phyloP scores from a whole-genome alignment of 495 filamentous ascomycete genomes.

The Lasiosphaeria hispida region DNA sequence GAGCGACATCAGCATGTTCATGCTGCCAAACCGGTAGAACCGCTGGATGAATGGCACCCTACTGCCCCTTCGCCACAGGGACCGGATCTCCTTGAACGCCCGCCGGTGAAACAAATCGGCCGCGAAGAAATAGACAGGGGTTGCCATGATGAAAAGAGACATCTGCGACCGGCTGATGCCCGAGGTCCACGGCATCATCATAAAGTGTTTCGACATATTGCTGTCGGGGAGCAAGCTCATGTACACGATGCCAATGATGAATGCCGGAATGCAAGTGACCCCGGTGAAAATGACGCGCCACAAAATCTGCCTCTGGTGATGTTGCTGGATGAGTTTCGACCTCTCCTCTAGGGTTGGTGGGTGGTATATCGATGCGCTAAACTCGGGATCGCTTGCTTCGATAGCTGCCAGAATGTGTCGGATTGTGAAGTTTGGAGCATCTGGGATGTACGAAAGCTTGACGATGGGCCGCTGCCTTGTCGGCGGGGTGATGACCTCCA shows the following conservation, averaged over 20 bases:
- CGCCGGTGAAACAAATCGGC: conserved; percentile 83
- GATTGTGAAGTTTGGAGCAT: conserved; percentile 69
- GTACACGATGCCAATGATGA: conserved; percentile 86
- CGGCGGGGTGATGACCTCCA: conserved; percentile 50
- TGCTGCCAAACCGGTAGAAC: conserved; percentile 92
- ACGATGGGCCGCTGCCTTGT: conserved; percentile 58
- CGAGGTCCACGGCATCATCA: conserved; percentile 71
- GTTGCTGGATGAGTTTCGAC: conserved; percentile 65
- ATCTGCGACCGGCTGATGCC: conserved; percentile 76
- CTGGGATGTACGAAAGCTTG: conserved; percentile 67
- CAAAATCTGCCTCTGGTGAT: conserved; percentile 60
- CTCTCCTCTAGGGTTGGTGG: conserved; percentile 84
- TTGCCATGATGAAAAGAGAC: conserved; percentile 80
- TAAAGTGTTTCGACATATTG: conserved; percentile 54
- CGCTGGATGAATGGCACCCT: conserved; percentile 69
- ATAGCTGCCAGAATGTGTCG: conserved; percentile 69
- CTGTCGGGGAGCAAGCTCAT: conserved; percentile 72
- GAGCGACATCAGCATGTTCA: conserved; percentile 90
- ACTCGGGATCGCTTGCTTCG: conserved; percentile 59
- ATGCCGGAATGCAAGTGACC: conserved; percentile 77
- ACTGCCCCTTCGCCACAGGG: conserved; percentile 80
- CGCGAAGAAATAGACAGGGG: conserved; percentile 85
- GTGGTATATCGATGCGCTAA: conserved; percentile 69
- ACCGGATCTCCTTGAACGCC: conserved; percentile 73
- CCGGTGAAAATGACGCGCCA: conserved; percentile 68